These are phyloP conservation scores for Pyricularia grisea DNA, from an alignment of 2,329 filamentous ascomycete genomes.

Conservation along the genomic window DNA sequence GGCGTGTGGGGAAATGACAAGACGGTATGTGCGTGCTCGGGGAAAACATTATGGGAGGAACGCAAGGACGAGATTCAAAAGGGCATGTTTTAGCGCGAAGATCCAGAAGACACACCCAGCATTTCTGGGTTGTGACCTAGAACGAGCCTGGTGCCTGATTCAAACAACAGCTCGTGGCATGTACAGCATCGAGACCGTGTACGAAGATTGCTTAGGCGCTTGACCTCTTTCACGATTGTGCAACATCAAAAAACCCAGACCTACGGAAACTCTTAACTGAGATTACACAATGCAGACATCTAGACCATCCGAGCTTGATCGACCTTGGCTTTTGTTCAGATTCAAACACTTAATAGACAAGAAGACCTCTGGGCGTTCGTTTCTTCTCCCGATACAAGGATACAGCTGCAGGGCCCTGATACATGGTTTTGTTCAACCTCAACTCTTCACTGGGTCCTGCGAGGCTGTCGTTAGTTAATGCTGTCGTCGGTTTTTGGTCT, in stretches of 20 bases:
- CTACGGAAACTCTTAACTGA: background rate
- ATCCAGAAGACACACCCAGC: background rate
- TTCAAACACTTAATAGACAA: background rate
- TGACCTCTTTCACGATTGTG: background rate
- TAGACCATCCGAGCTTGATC: background rate
- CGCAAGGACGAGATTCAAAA: constrained; percentile 78
- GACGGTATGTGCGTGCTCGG: constrained; percentile 94
- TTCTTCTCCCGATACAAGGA: background rate
- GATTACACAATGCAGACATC: background rate
- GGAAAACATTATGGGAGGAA: constrained; percentile 98
- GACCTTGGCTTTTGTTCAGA: background rate
- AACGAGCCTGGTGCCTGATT: background rate
- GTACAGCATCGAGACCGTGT: background rate
- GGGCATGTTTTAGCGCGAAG: constrained; percentile 63
- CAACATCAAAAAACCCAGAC: background rate
- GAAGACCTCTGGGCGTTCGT: background rate
- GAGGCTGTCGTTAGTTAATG: background rate
- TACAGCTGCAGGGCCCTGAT: background rate
- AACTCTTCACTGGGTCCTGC: background rate
- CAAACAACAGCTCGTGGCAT: background rate
- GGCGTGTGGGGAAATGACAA: constrained; percentile 99
- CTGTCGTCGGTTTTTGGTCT: background rate
- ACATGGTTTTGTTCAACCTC: background rate
- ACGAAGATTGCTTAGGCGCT: background rate
- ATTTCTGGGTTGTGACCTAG: background rate